These are phyloP conservation scores for Corrigiola litoralis DNA, from an alignment of 179 eudicot species.

Conservation along the genomic window DNA sequence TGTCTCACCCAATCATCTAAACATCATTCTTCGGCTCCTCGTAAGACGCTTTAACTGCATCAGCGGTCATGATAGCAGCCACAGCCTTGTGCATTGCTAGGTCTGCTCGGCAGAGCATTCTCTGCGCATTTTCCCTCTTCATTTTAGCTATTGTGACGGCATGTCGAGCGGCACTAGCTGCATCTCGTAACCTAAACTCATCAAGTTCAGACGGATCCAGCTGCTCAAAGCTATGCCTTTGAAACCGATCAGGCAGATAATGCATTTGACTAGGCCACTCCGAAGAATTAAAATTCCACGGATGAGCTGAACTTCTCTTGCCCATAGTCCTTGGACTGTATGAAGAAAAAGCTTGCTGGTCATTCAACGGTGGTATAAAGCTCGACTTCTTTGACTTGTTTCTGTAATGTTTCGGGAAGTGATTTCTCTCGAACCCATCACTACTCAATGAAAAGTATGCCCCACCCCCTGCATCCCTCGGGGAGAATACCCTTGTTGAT, in stretches of 20 bases:
- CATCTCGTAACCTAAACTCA: conserved; percentile 81
- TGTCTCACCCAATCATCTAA: conserved; percentile 16
- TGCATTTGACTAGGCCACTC: conserved; percentile 50
- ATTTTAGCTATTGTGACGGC: conserved; percentile 67
- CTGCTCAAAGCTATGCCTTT: conserved; percentile 40
- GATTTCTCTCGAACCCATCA: conserved; percentile 58
- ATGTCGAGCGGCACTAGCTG: conserved; percentile 75
- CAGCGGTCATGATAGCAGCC: conserved; percentile 77
- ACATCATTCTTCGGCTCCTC: conserved; percentile 24
- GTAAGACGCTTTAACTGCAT: conserved; percentile 62
- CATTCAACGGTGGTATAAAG: conserved; percentile 29
- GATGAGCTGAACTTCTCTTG: conserved; percentile 41
- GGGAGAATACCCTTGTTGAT: conserved; percentile 48
- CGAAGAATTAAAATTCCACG: conserved; percentile 27
- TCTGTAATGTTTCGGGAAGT: conserved; percentile 44
- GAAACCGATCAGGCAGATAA: conserved; percentile 32
- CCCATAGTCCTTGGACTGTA: conserved; percentile 40
- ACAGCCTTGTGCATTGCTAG: conserved; percentile 82
- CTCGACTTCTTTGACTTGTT: conserved; percentile 55
- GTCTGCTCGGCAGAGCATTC: conserved; percentile 73
- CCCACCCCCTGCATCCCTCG: conserved; percentile 41
- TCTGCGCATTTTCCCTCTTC: conserved; percentile 82
- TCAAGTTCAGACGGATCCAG: conserved; percentile 62
- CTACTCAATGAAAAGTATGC: conserved; percentile 43
- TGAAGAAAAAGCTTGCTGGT: conserved; percentile 30